These are phyloP conservation scores for Iris pallida DNA, from an alignment of 116 monocot genomes.

Conservation along the genomic window DNA sequence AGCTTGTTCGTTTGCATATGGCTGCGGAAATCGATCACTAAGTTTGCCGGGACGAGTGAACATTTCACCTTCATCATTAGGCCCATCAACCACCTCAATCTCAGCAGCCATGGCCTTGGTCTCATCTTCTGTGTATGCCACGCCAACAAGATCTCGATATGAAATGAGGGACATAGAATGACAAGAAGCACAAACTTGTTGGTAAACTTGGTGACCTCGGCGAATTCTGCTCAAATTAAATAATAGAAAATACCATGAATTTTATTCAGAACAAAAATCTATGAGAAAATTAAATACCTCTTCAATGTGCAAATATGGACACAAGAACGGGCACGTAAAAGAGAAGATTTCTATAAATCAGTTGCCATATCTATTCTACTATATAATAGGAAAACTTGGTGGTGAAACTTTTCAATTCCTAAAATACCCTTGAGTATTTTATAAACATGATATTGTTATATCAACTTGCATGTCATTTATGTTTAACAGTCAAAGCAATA, in stretches of 20 bases:
- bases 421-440: too few relatives aligned
- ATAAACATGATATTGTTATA: too few relatives aligned
- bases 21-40: conserved; percentile 87
- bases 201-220: conserved; percentile 89
- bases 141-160: conserved; percentile 86
- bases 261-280: not conserved
- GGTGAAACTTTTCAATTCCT: too few relatives aligned
- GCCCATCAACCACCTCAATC: conserved; percentile 92
- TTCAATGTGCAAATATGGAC: not conserved
- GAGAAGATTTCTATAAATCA: not conserved
- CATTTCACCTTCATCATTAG: conserved; percentile 97
- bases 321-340: not conserved
- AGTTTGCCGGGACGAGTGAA: conserved; percentile 85
- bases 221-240: conserved; percentile 48
- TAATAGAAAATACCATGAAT: too few relatives aligned
- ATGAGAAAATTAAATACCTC: not conserved
- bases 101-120: conserved; percentile 89
- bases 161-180: conserved; percentile 93
- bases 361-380: not conserved
- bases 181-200: conserved; percentile 91
- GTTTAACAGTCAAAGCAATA: too few relatives aligned
- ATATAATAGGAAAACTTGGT: too few relatives aligned
- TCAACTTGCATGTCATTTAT: too few relatives aligned
- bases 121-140: conserved; percentile 93
- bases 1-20: conserved; percentile 89